Percentiles rank a stretch among this genome's conserved stretches.
phyloP scores from a whole-genome alignment of 2,329 filamentous ascomycete species.

The Sporothrix mexicana region DNA sequence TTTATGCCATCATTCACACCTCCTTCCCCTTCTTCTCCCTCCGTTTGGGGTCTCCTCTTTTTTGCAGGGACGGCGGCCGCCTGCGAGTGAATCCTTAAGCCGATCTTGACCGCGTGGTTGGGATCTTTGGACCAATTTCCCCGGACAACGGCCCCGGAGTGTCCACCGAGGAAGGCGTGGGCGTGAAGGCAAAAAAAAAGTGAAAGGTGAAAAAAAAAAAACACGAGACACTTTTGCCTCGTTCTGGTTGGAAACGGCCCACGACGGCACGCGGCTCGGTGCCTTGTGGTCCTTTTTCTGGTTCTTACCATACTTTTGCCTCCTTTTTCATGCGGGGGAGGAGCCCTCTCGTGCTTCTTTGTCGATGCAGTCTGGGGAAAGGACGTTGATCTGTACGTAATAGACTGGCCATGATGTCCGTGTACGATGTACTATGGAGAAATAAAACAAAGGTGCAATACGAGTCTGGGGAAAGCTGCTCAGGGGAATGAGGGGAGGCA shows the following conservation, averaged over 20 bases:
- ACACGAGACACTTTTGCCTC: slow-evolving; percentile 24
- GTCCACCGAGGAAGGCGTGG: slow-evolving; percentile 10
- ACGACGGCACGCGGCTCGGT: background rate
- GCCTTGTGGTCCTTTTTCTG: background rate
- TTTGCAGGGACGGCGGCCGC: background rate
- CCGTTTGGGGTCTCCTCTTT: slow-evolving; percentile 12
- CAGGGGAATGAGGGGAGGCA: background rate
- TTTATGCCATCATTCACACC: background rate
- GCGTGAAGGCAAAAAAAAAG: too few relatives aligned
- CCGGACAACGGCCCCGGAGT: slow-evolving; percentile 25
- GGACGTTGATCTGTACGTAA: slow-evolving; percentile 27
- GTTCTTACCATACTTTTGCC: background rate
- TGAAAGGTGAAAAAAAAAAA: background rate
- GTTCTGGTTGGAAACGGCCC: slow-evolving; percentile 2
- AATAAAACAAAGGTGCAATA: background rate
- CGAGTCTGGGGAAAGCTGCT: slow-evolving; percentile 8
- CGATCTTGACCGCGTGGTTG: slow-evolving; percentile 26
- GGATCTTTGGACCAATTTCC: background rate
- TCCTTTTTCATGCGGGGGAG: slow-evolving; percentile 1
- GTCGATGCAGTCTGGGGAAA: slow-evolving; percentile 21
- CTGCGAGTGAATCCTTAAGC: background rate
- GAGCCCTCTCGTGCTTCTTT: background rate
- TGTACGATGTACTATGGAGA: background rate
- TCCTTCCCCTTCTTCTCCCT: slow-evolving; percentile 8
- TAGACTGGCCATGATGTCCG: slow-evolving; percentile 12